These are phyloP conservation scores for Aspergillus avenaceus DNA, from an alignment of 495 filamentous ascomycete species.

Conservation along the genomic window DNA sequence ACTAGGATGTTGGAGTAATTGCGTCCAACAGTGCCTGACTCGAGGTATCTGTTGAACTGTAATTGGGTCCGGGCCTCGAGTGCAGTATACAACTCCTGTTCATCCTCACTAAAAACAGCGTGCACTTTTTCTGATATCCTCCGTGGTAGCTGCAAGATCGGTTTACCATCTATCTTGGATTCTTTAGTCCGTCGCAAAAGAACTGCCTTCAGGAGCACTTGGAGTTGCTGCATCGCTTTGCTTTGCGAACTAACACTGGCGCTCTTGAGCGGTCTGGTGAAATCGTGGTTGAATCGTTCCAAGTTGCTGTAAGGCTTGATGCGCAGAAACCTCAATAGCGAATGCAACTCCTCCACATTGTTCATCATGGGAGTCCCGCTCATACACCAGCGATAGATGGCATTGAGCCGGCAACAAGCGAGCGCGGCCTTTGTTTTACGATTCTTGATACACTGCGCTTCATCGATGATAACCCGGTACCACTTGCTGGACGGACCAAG, in stretches of 20 bases:
- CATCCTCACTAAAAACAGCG: conserved; percentile 70
- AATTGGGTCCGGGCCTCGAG: conserved; percentile 65
- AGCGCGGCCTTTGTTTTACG: conserved; percentile 60
- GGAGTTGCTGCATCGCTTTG: conserved; percentile 65
- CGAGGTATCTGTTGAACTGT: conserved; percentile 74
- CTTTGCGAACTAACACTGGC: conserved; percentile 24
- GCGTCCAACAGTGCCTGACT: conserved; percentile 63
- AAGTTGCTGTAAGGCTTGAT: conserved; percentile 75
- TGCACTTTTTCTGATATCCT: conserved; percentile 63
- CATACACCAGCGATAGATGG: conserved; percentile 75
- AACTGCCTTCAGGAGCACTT: conserved; percentile 76
- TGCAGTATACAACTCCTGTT: conserved; percentile 65
- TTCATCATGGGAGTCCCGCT: conserved; percentile 98
- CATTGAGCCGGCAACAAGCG: conserved; percentile 57
- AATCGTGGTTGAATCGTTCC: conserved; percentile 56
- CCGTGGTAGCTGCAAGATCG: conserved; percentile 70
- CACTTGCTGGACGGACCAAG: conserved; percentile 64
- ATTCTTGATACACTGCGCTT: conserved; percentile 95
- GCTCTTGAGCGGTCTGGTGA: conserved; percentile 50
- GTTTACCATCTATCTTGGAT: conserved; percentile 78
- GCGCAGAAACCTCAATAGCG: conserved; percentile 74
- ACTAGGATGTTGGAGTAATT: conserved; percentile 85
- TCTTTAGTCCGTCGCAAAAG: conserved; percentile 83
- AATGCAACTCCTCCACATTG: conserved; percentile 73
- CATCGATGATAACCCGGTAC: conserved; percentile 85